Base-by-base conservation (phyloP, 148 eudicot genomes). In the Bassia scoparia region DNA sequence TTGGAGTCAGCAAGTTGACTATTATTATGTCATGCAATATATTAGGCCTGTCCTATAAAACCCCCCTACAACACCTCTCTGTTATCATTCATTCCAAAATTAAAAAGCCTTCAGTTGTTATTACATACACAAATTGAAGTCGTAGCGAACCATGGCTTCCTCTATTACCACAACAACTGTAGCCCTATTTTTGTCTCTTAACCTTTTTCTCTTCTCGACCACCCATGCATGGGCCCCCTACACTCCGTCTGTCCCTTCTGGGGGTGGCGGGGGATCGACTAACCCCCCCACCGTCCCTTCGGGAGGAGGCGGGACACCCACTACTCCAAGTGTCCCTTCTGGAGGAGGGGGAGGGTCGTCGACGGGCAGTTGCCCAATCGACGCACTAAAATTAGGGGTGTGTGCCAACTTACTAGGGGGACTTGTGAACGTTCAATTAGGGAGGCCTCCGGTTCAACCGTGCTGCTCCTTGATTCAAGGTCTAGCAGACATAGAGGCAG, bases 401-500 rank as follows among this genome's bases (percentile, higher is more conserved):
- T 89, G 93, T 69, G 84, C 87, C 14, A 64, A 84, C 53, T 41
- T 87, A 67, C 87, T 89, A 0, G 61, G 71, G 0, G 77, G 81
- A 12, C 68, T 87, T 31, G 29, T 87, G 21, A 60, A 72, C 37
- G 63, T 81, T 15, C 46, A 63, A 63, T 24, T 84, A 11, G 90
- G 90, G 0, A 70, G 69, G 0, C 89, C 93, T 1, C 86, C 90
- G 0, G 53, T 52, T 4, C 35, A 69, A n/a, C 87, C 87, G 2
- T 90, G 97, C 43, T 90, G 97, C 73, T 59, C 76, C 16, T 81
- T 90, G 34, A 61, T 90, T 21, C 31, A 61, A 55, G 93, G 91
- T 8, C 80, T 90, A 5, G 84, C 33, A 0, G 90, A 83, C 31
- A 84, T 90, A 23, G 96, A 90, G 31, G 96, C 89, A 0, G 97